Conservation (phyloP, 2,329 filamentous ascomycete genomes). For the Endothia cerciana region DNA sequence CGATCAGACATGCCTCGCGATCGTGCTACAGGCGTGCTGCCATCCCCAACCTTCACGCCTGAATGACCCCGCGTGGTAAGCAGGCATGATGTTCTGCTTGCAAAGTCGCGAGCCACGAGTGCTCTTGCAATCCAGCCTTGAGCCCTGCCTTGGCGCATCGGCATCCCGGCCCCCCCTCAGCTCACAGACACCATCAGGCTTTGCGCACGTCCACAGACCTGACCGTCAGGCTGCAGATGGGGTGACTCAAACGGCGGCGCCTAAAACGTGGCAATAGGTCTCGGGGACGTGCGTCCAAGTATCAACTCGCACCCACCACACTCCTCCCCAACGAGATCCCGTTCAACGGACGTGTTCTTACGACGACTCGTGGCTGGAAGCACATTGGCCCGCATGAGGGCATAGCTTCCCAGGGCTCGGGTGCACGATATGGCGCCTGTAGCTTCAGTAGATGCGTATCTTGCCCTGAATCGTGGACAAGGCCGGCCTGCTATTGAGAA, state of each 20-base stretch:
- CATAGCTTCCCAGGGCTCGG: neutral
- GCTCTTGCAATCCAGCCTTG: neutral
- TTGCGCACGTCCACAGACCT: constrained; percentile 5
- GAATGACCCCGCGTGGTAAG: constrained; percentile 6
- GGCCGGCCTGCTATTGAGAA: neutral
- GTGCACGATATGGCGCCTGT: neutral
- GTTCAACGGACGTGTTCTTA: neutral
- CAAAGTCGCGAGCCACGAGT: neutral
- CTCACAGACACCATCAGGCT: constrained; percentile 23
- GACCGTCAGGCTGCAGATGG: constrained; percentile 19
- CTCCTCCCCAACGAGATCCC: neutral
- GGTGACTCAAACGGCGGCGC: constrained; percentile 17
- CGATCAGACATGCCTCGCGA: constrained; percentile 6
- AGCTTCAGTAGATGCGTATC: neutral
- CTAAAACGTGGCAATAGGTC: constrained; percentile 16
- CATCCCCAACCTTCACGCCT: constrained; percentile 9
- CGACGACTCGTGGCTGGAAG: neutral
- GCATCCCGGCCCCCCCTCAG: constrained; percentile 23
- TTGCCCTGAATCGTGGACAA: neutral
- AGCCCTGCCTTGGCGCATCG: constrained; percentile 24
- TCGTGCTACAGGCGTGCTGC: constrained; percentile 9
- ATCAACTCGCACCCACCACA: neutral
- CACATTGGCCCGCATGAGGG: neutral
- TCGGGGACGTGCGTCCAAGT: constrained; percentile 3
- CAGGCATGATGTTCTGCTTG: neutral